Evolutionary conservation across 2,329 filamentous ascomycete species (phyloP), one percentile per base, ranked within the genome.

Genomic region (Sporothrix luriei): DNA sequence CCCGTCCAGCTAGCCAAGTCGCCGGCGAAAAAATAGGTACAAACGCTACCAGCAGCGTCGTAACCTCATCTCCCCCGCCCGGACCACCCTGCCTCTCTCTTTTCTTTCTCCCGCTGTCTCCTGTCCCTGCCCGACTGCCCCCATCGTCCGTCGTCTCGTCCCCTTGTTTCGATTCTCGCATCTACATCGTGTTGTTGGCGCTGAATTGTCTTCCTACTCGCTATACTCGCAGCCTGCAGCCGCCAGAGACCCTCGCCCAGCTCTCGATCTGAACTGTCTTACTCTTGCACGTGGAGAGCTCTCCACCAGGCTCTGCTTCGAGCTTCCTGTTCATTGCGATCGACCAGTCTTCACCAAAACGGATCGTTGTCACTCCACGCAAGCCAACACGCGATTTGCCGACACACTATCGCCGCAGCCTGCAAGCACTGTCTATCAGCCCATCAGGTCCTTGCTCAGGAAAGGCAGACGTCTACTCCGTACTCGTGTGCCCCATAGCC

Each of bases 31-130:
- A 59, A 24, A 54, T 33, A 52, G 46, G 26, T 61, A 61, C 66
- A 49, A 33, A 51, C 38, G 19, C n/a, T 46, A 51, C 61, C 43
- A 64, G 43, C 70, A 67, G 70, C 70, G 70, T 67, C 55, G 70
- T 68, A 69, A 71, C 62, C 70, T 69, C 70, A 68, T 69, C 69
- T 68, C 65, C 57, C 65, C 67, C 52, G 64, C 68, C 51, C 67
- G 33, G 29, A 38, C 66, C 69, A 70, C 69, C 49, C 69, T 57
- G 54, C 51, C 64, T 69, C 67, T 48, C 33, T 52, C 13, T 43
- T 61, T 49, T 64, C 64, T 51, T 52, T 54, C 26, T 62, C 43
- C 43, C 66, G 49, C 54, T 40, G 49, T 16, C 61, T 64, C 61
- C 61, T 64, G 46, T 64, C 61, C 43, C 61, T 64, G 61, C 61